A percentile compares a stretch with the other conserved stretches of the same genome.
Evolutionary conservation across 1,284 basidiomycete species (phyloP).

Genomic region (Amylostereum areolatum): DNA sequence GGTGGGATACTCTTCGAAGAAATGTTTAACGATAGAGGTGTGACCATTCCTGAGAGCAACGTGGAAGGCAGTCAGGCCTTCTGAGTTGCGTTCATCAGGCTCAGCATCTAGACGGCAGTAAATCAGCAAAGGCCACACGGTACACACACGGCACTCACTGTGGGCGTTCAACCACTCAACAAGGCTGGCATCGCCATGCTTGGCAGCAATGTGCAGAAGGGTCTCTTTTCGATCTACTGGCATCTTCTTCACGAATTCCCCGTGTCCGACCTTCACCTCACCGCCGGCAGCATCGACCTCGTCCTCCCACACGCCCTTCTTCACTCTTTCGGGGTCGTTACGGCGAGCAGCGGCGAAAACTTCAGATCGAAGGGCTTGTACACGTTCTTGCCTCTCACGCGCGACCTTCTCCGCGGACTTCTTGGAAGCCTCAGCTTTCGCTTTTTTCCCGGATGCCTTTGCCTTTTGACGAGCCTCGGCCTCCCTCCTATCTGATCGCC

Average conservation of each 20-base stretch:
- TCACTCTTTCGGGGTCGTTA: constrained; percentile 46
- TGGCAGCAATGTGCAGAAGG: constrained; percentile 58
- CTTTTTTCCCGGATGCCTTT: constrained; percentile 50
- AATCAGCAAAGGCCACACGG: neutral
- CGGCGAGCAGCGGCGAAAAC: constrained; percentile 58
- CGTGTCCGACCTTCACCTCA: constrained; percentile 54
- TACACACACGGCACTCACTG: constrained; percentile 36
- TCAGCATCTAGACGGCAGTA: constrained; percentile 47
- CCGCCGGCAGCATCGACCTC: constrained; percentile 64
- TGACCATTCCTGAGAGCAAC: constrained; percentile 50
- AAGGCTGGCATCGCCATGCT: constrained; percentile 46
- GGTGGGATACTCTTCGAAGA: constrained; percentile 52
- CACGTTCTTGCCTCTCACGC: constrained; percentile 37
- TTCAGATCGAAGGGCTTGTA: constrained; percentile 50
- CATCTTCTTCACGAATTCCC: constrained; percentile 37
- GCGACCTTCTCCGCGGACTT: constrained; percentile 45
- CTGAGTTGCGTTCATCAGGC: constrained; percentile 56
- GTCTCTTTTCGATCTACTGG: constrained; percentile 59
- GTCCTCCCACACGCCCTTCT: constrained; percentile 61
- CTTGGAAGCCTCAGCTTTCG: constrained; percentile 41
- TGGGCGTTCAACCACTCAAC: constrained; percentile 66
- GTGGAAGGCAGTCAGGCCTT: constrained; percentile 59
- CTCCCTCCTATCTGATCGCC: constrained; percentile 35
- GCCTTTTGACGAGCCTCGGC: constrained; percentile 53
- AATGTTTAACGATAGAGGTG: constrained; percentile 43